A percentile compares a stretch with the other conserved stretches of the same genome.
Evolutionary conservation across 2,329 filamentous ascomycete species (phyloP).

Genomic region (Fusarium pseudoanthophilum): DNA sequence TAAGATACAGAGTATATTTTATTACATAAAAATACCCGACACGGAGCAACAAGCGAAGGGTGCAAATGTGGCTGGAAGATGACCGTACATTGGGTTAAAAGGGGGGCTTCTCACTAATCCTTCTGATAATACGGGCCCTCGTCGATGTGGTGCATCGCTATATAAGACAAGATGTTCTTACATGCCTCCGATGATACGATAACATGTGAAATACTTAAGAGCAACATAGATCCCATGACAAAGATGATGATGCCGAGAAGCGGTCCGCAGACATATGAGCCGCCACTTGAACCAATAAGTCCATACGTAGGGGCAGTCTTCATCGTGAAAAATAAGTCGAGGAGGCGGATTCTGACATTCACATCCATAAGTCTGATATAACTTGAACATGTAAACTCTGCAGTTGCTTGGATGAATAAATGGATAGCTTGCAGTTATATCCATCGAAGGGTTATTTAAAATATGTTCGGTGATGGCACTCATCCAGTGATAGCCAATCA

Average conservation of each 20-base stretch:
- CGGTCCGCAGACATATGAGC: neutral
- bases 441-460: neutral
- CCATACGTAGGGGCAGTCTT: neutral
- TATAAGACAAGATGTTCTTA: neutral
- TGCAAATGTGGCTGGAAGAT: neutral
- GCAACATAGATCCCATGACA: neutral
- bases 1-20: neutral
- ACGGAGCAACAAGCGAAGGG: neutral
- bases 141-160: neutral
- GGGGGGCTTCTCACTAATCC: neutral
- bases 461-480: neutral
- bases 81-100: neutral
- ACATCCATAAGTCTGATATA: neutral
- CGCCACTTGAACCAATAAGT: neutral
- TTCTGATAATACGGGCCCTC: neutral
- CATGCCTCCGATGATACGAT: neutral
- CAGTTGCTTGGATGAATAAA: neutral
- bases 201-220: neutral
- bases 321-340: neutral
- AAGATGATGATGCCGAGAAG: neutral
- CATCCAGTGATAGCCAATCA: neutral
- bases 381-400: neutral
- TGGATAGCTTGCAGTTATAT: neutral
- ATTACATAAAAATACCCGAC: neutral
- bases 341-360: neutral